Evolutionary conservation across 108 stramenopile species (phyloP), one percentile per base, ranked within the genome.

Genomic region (Cyclotella choctawhatcheeana): DNA sequence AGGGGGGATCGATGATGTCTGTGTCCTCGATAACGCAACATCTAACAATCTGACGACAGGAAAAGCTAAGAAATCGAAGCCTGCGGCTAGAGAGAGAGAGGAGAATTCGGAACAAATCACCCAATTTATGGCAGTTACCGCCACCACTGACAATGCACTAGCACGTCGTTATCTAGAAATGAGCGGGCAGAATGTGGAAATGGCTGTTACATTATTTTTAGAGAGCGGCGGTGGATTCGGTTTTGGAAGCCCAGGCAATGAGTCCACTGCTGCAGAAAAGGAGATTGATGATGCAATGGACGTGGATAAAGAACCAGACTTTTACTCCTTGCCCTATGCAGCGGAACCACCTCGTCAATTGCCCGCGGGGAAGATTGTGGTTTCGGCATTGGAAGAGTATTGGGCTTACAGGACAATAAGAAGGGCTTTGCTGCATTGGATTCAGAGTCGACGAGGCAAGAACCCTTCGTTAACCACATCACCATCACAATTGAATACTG

Each of bases 151-250:
- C 66, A 45, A 76, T 0, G 53, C 37, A 0, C 51, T 64, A 18
- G 93, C 89, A 3, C 51, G 27, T 24, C 74, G 54, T 21, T 93
- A 93, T 66, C 75, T 93, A 64, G 93, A 93, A 85, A 93, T 93
- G 93, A 83, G 85, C 35, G 82, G 71, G 4, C 69, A 74, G 0
- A 50, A 86, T 64, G 58, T 93, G 29, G 88, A 93, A 79, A 89
- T 74, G 18, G 93, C 93, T 16, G 84, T 91, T 13, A 69, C 84
- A 25, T 60, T 91, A 14, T 93, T 77, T 58, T 55, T 90, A 64
- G 89, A 90, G 58, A 85, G 90, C 44, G 61, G 81, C 7, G 76
- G 43, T 26, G 66, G 26, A 16, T 77, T 26, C 8, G 79, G 59
- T n/a, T 75, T 33, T 21, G 71, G 24, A 56, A 17, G 60, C 25